Evolutionary conservation across 148 eudicot species (phyloP).

Genomic region (Camellia sinensis): DNA sequence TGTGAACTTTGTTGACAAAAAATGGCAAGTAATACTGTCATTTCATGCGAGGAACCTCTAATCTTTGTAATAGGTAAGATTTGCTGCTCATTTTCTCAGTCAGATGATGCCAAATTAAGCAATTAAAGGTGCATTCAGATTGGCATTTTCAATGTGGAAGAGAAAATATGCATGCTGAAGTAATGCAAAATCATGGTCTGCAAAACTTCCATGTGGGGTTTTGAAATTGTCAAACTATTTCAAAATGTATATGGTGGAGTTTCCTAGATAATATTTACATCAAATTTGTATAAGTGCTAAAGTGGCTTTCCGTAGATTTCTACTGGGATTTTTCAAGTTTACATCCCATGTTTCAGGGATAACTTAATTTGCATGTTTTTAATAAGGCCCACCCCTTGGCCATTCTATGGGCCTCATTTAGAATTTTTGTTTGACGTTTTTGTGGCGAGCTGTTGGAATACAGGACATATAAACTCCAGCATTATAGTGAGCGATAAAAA

Average conservation of each 20-base stretch:
- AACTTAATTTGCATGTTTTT: not conserved
- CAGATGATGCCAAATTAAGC: not conserved
- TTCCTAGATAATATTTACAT: not conserved
- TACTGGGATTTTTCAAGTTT: not conserved
- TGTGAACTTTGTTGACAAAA: not conserved
- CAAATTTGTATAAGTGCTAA: not conserved
- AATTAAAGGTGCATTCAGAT: not conserved
- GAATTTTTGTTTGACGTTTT: not conserved
- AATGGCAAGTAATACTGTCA: not conserved
- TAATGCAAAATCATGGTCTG: not conserved
- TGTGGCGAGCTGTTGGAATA: not conserved
- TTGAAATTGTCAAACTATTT: not conserved
- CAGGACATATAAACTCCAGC: not conserved
- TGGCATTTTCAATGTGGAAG: not conserved
- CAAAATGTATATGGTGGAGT: not conserved
- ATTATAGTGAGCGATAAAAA: not conserved
- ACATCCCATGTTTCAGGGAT: not conserved
- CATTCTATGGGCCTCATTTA: not conserved
- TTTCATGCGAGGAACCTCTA: not conserved
- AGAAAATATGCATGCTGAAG: not conserved
- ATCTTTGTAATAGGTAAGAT: not conserved
- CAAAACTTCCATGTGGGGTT: not conserved
- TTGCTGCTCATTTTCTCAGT: not conserved
- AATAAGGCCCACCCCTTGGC: not conserved
- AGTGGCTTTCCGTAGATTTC: not conserved